Base-by-base conservation (phyloP, 225 moss, liverwort and hornwort species). In the Sphagnum tenellum region DNA sequence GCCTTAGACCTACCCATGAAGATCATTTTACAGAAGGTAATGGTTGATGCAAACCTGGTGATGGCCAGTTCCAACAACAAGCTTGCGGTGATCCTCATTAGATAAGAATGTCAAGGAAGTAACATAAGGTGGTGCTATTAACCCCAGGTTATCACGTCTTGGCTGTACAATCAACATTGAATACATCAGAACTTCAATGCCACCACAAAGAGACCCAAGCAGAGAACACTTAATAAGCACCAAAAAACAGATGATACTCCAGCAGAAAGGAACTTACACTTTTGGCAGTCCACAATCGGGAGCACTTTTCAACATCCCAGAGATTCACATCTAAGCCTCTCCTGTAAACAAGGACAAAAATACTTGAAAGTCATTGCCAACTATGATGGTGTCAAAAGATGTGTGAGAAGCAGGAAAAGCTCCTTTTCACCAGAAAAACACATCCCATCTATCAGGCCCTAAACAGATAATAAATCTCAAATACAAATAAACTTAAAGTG, bases 51-150 rank as follows among this genome's bases (percentile, higher is more conserved):
- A 29, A 29, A 98, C 98, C 89, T 98, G 90, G 74, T 98, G 93
- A 63, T 98, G 89, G 13, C 93, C 87, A 72, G 98, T 98, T 72
- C 98, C 93, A 9, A 89, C 83, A 48, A 82, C 86, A 62, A 93
- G 76, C 76, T 98, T 98, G 54, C 63, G 72, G 71, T 88, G 86
- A 71, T 92, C 85, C 12, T 83, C 81, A 50, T 75, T 66, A 45
- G 76, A 82, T 12, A 93, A 85, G 65, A 98, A 98, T 57, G 87
- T 70, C 72, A 98, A 71, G 11, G 92, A 78, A 56, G 98, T 90
- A 64, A 98, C 79, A 67, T 78, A 90, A 56, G 93, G 79, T 56
- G 89, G 90, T 60, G 90, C 87, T 64, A 93, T 86, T 64, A 93
- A 70, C 8, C 93, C 90, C 61, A 87, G 64, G 49, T 82, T 90